phyloP scores from a whole-genome alignment of 2,329 filamentous ascomycete genomes.

The Aspergillus sp. region DNA sequence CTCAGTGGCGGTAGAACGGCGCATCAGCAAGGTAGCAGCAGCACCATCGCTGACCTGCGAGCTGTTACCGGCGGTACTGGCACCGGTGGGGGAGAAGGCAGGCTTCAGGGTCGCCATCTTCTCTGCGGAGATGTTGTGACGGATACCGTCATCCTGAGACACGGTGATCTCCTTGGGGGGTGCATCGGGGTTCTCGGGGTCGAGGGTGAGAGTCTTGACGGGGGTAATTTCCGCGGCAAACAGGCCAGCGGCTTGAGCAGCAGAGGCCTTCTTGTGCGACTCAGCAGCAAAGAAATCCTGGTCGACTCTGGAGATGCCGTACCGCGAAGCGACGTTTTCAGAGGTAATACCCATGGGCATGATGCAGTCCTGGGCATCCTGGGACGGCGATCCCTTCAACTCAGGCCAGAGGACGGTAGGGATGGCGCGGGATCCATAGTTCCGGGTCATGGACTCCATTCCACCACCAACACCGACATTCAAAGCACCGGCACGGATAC shows the following conservation, averaged over 20 bases:
- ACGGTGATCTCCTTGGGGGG: conserved; percentile 60
- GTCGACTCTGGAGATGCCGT: conserved; percentile 66
- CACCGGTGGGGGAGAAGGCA: conserved; percentile 70
- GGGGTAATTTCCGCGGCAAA: conserved; percentile 79
- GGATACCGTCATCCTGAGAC: conserved; percentile 75
- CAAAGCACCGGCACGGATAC: conserved; percentile 70
- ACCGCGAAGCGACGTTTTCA: conserved; percentile 80
- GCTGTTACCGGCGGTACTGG: conserved; percentile 79
- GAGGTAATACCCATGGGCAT: conserved; percentile 92
- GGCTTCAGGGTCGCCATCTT: conserved; percentile 76
- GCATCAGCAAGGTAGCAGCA: conserved; percentile 77
- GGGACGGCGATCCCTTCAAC: conserved; percentile 57
- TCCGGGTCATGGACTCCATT: conserved; percentile 94
- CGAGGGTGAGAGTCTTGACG: conserved; percentile 65
- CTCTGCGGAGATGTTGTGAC: conserved; percentile 63
- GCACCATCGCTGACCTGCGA: conserved; percentile 86
- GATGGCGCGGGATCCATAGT: conserved; percentile 82
- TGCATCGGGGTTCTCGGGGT: conserved; percentile 58
- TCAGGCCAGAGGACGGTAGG: conserved; percentile 75
- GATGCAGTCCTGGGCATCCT: conserved; percentile 77
- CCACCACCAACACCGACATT: conserved; percentile 75
- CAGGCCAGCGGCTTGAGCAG: conserved; percentile 62
- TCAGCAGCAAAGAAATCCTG: conserved; percentile 78
- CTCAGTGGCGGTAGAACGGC: conserved; percentile 69
- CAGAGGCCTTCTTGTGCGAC: conserved; percentile 68